Evolutionary conservation across 2,329 filamentous ascomycete genomes (phyloP), one percentile per base, ranked within the genome.

Genomic region (Sclerotinia nivalis): DNA sequence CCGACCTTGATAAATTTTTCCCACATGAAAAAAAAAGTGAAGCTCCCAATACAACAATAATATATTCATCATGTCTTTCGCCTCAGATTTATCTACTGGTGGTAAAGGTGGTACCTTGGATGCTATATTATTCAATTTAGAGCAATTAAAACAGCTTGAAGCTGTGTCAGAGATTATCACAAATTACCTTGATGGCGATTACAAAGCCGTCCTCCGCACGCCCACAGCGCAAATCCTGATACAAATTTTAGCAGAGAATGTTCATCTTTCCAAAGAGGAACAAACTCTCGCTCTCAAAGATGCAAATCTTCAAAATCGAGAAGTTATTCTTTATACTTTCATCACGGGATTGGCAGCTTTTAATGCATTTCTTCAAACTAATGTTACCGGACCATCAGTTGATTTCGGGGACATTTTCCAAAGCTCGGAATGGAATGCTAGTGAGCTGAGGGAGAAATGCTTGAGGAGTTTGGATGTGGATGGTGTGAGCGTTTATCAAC

Each of bases 371-470:
- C 80, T 97, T 22, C 94, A 97, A 79, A 88, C 89, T 0, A 97
- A 93, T 78, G 91, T 96, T 68, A 97, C 94, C 4, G 94, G 94
- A 0, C 94, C 94, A 0, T 90, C 93, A 0, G 82, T 97, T n/a
- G 74, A 80, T 5, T 82, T 86, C 68, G 75, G 81, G n/a, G 80
- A 81, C 40, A 78, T 84, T 4, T 83, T 81, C 72, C 72, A 66
- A 28, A 60, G 49, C n/a, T 64, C 66, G 31, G 72, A 73, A n/a
- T 69, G 34, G 22, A 65, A 45, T 22, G 52, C 54, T 37, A 20
- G 13, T 40, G 56, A 40, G 20, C 67, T 77, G 43, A 83, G 86
- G 68, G 84, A 84, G 72, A 80, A 84, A n/a, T 88, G 93, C 66
- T 82, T 97, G n/a, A 81, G 81, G 2, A 87, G 87, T 22, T 84